Evolutionary conservation across 345 rosid genomes (phyloP), one percentile per base, ranked within the genome.

Genomic region (Acer yangbiense): DNA sequence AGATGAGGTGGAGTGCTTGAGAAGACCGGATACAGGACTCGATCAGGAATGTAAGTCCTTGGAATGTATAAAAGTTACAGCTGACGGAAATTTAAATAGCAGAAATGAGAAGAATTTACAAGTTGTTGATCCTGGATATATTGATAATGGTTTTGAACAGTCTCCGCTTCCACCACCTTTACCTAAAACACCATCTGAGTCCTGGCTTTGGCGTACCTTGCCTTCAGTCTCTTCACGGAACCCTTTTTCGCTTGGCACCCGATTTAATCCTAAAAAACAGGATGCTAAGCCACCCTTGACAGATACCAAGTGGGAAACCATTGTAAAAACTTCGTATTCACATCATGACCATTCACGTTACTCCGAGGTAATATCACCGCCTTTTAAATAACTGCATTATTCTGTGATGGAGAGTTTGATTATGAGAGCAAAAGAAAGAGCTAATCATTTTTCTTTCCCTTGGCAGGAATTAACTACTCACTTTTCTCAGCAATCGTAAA

Each of bases 221-320:
- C 97, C 97, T 79, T 81, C 94, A 35, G 78, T 84, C 66, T 58
- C 87, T 1, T 78, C 92, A 10, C 85, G 76, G 41, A 88, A 75
- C 64, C 74, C 85, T 58, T 77, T 87, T 65, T 81, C 86, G 3
- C 84, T 79, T 27, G 70, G 82, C 25, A 63, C 69, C 50, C 86
- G 85, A 57, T 82, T 83, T 63, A 79, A 54, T 68, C 77, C 82
- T 21, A 89, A 84, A 75, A 85, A 83, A 87, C 82, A 80, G 69
- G 86, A 82, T 73, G 65, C 80, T 35, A 77, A 80, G 78, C 72
- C 79, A 54, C 62, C 80, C 50, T 77, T 85, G 39, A 78, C 79
- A 4, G 77, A 68, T 72, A 71, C 94, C 83, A 96, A 88, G 85
- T 96, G 99, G 99, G 99, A 96, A 86, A 94, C 91, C 46, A 94